Conservation (phyloP, 805 yeast species). For the Komagataella ulmi region DNA sequence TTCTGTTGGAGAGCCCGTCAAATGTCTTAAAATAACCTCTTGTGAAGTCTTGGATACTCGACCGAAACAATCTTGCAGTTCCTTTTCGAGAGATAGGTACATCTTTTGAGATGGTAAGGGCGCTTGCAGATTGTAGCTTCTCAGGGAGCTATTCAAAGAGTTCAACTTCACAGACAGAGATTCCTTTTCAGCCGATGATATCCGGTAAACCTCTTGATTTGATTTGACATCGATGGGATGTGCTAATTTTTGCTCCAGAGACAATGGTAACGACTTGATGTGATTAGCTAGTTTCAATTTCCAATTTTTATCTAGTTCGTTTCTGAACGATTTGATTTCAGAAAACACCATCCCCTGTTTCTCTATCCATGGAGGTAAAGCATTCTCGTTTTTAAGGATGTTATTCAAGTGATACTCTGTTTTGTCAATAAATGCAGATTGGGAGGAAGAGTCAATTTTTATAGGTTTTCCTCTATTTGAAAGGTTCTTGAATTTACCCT, state of each 20-base stretch:
- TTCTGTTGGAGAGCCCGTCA: conserved; percentile 4
- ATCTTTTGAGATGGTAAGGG: conserved; percentile 45
- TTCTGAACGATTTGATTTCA: conserved; percentile 34
- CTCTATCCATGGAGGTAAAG: conserved; percentile 86
- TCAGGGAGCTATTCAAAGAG: conserved; percentile 30
- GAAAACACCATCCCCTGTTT: conserved; percentile 45
- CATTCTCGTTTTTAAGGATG: conserved; percentile 62
- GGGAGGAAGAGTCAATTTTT: conserved; percentile 20
- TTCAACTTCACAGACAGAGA: conserved; percentile 22
- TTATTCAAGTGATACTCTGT: conserved; percentile 74
- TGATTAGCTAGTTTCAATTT: conserved; percentile 15
- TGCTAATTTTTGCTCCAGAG: conserved; percentile 8
- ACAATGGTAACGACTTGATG: conserved; percentile 11
- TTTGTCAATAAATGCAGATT: conserved; percentile 45
- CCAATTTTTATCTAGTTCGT: conserved; percentile 28
- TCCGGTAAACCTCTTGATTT: conserved; percentile 21
- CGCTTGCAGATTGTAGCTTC: conserved; percentile 53
- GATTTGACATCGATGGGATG: conserved; percentile 10
- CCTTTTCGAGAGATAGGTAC: conserved; percentile 32
- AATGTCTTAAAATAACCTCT: conserved; percentile 9
- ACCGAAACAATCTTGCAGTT: conserved; percentile 24
- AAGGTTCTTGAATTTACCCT: conserved; percentile 55
- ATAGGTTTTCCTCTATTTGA: conserved; percentile 50
- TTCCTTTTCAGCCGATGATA: conserved; percentile 8
- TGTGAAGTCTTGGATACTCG: conserved; percentile 16